Evolutionary conservation across 257 asterid species (phyloP).

Genomic region (Solanum sejunctum): DNA sequence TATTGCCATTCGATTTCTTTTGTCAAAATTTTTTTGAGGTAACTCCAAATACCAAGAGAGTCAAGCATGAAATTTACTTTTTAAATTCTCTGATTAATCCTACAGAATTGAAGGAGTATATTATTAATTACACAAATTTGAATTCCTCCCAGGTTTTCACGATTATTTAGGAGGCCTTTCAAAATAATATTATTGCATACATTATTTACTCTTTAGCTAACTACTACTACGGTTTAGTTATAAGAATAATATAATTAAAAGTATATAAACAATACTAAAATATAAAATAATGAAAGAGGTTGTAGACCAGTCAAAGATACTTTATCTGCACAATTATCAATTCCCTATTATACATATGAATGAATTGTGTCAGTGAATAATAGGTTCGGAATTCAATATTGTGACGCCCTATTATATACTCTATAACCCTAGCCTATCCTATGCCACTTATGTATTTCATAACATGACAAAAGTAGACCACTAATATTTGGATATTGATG

Average conservation of each 20-base stretch:
- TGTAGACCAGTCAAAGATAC: slow-evolving; percentile 11
- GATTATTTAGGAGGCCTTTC: not conserved
- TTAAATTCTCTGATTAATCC: not conserved
- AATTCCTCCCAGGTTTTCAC: not conserved
- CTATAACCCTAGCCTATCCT: not conserved
- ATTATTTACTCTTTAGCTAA: not conserved
- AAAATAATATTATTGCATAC: not conserved
- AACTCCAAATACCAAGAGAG: not conserved
- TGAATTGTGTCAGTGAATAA: slow-evolving; percentile 9
- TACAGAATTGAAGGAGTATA: not conserved
- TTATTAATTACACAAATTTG: not conserved
- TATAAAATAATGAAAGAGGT: not conserved
- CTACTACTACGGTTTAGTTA: too few relatives aligned
- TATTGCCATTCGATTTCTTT: not conserved
- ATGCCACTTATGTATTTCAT: not conserved
- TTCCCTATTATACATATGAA: not conserved
- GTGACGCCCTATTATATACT: not conserved
- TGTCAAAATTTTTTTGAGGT: not conserved
- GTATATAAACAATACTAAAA: not conserved
- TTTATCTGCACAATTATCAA: slow-evolving; percentile 4
- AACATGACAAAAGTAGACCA: too few relatives aligned
- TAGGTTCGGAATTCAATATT: slow-evolving; percentile 46
- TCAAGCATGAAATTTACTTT: not conserved
- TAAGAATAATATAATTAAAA: too few relatives aligned
- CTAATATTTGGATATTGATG: too few relatives aligned